Conservation (phyloP, 495 filamentous ascomycete genomes). For the Emericellopsis terricola region DNA sequence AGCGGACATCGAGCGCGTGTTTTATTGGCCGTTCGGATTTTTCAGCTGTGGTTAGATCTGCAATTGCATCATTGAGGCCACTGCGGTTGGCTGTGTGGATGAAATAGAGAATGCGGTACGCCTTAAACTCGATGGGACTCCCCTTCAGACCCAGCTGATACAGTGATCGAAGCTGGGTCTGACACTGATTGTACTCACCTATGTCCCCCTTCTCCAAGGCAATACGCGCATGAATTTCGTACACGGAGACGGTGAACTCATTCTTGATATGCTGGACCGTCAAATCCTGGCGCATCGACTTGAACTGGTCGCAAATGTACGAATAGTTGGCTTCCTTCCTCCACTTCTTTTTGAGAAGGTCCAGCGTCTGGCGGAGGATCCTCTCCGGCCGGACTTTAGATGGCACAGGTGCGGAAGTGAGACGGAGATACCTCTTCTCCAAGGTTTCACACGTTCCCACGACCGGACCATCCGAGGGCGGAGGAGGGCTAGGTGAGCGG, state of each 20-base stretch:
- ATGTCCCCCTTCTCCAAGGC: slow-evolving; percentile 96
- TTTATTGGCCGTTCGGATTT: slow-evolving; percentile 68
- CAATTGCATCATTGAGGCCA: slow-evolving; percentile 92
- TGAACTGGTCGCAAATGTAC: slow-evolving; percentile 99
- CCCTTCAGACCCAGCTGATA: slow-evolving; percentile 76
- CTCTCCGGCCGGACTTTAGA: slow-evolving; percentile 71
- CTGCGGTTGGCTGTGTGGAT: slow-evolving; percentile 97
- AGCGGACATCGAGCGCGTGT: slow-evolving; percentile 83
- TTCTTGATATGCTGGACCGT: slow-evolving; percentile 95
- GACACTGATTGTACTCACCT: slow-evolving; percentile 99
- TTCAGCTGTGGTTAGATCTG: slow-evolving; percentile 94
- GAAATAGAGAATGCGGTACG: slow-evolving; percentile 99
- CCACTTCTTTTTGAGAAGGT: slow-evolving; percentile 88
- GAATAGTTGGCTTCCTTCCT: slow-evolving; percentile 80
- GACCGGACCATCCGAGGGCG: slow-evolving; percentile 51
- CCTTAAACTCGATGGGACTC: slow-evolving; percentile 89
- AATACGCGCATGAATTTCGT: slow-evolving; percentile 95
- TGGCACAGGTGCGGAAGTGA: slow-evolving; percentile 77
- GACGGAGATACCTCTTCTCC: slow-evolving; percentile 86
- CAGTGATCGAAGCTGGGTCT: slow-evolving; percentile 85
- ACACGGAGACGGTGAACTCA: slow-evolving; percentile 86
- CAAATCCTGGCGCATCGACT: slow-evolving; percentile 93
- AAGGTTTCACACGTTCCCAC: slow-evolving; percentile 70
- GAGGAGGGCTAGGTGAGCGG: slow-evolving; percentile 39
- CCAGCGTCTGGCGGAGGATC: slow-evolving; percentile 66